These are phyloP conservation scores for Jaapia argillacea DNA, from an alignment of 768 basidiomycete species.

Conservation along the genomic window DNA sequence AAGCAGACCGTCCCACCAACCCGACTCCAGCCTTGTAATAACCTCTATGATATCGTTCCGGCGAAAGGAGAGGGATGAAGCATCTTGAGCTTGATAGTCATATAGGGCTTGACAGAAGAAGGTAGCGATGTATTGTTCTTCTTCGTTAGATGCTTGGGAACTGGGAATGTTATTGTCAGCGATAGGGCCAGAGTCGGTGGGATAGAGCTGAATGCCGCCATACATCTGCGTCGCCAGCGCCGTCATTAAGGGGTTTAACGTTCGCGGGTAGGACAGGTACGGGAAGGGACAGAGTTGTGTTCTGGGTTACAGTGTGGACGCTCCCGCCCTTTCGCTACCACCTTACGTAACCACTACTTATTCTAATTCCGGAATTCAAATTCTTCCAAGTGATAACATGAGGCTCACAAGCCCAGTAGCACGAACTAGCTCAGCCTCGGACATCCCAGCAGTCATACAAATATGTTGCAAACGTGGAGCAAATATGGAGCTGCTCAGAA, in stretches of 20 bases:
- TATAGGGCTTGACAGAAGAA: slow-evolving; percentile 90
- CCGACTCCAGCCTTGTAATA: slow-evolving; percentile 79
- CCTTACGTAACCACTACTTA: no score
- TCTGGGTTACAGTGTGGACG: no score
- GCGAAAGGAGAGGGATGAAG: slow-evolving; percentile 80
- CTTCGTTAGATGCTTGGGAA: slow-evolving; percentile 13
- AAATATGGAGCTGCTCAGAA: no score
- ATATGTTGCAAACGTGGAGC: no score
- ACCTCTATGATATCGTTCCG: slow-evolving; percentile 92
- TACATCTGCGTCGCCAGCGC: neutral
- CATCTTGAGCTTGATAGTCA: slow-evolving; percentile 82
- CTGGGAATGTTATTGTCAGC: no score
- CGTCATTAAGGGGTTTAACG: neutral
- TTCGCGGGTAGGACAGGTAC: neutral
- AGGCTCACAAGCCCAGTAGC: no score
- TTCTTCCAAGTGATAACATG: neutral
- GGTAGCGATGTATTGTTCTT: slow-evolving; percentile 53
- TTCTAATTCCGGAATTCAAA: no score
- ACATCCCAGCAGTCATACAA: no score
- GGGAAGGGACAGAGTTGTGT: neutral
- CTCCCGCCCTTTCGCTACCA: no score
- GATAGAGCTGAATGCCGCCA: neutral
- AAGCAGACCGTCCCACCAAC: slow-evolving; percentile 97
- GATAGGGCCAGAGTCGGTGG: neutral
- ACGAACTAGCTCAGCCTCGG: no score